These are phyloP conservation scores for Sugiyamaella lignohabitans DNA, from an alignment of 805 yeast genomes.

Conservation along the genomic window DNA sequence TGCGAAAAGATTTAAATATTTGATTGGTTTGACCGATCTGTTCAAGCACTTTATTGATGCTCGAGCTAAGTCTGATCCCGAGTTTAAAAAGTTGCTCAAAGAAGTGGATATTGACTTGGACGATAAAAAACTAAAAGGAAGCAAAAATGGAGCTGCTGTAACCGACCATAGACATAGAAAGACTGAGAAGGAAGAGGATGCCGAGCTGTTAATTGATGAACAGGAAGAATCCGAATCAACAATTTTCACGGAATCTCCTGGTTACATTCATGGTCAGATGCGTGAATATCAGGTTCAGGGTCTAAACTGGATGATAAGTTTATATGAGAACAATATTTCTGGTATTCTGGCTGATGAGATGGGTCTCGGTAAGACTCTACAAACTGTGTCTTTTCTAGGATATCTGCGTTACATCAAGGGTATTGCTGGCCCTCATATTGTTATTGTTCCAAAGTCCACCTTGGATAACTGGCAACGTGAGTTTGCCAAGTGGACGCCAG, in stretches of 20 bases:
- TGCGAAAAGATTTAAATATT: constrained; percentile 70
- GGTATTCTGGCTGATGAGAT: constrained; percentile 97
- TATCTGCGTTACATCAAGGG: constrained; percentile 71
- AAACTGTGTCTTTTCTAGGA: constrained; percentile 88
- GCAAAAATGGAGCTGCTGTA: constrained; percentile 17
- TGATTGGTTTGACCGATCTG: constrained; percentile 74
- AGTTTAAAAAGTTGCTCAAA: constrained; percentile 38
- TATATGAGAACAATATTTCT: constrained; percentile 80
- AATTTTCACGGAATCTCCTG: constrained; percentile 81
- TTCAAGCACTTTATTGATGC: constrained; percentile 84
- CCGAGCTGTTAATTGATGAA: constrained; percentile 75
- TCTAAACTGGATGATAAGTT: constrained; percentile 84
- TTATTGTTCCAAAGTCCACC: constrained; percentile 93
- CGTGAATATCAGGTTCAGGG: constrained; percentile 95
- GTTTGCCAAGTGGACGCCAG: constrained; percentile 94
- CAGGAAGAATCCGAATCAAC: constrained; percentile 45
- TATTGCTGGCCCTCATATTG: constrained; percentile 83
- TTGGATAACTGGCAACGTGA: constrained; percentile 95
- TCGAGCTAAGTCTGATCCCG: constrained; percentile 71
- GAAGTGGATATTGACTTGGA: constrained; percentile 24
- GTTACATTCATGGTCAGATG: constrained; percentile 63
- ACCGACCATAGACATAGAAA: constrained; percentile 59
- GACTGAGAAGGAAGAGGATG: constrained; percentile 94
- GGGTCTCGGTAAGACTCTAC: constrained; percentile 96
- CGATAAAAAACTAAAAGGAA: constrained; percentile 15